Evolutionary conservation across 1,284 basidiomycete species (phyloP).

Genomic region (Hymenochaete sp.): DNA sequence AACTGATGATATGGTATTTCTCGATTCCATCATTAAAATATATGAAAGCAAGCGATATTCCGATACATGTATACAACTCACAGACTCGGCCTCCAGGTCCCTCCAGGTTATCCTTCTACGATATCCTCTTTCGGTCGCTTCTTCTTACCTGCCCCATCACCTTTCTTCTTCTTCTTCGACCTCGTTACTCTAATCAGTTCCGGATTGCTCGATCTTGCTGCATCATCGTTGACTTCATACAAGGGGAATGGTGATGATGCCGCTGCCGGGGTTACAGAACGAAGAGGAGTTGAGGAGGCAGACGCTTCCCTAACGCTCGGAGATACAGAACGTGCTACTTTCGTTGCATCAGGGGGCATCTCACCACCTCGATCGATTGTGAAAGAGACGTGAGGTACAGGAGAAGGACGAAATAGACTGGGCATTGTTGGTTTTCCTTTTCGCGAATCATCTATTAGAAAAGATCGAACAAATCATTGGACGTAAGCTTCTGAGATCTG

Average conservation of each 20-base stretch:
- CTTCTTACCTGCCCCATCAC: constrained; percentile 48
- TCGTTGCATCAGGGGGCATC: constrained; percentile 62
- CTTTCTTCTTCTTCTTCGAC: constrained; percentile 70
- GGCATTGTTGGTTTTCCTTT: constrained; percentile 26
- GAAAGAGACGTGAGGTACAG: constrained; percentile 30
- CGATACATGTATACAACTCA: no score
- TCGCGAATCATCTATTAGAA: constrained; percentile 28
- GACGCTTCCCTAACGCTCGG: constrained; percentile 21
- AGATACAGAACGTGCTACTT: constrained; percentile 21
- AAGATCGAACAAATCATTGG: constrained; percentile 12
- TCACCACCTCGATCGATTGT: constrained; percentile 75
- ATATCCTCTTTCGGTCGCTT: constrained; percentile 42
- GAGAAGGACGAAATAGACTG: constrained; percentile 10
- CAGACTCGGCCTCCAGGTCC: no score
- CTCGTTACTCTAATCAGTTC: constrained; percentile 69
- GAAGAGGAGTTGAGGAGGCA: constrained; percentile 13
- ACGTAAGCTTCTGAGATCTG: background rate
- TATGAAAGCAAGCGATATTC: no score
- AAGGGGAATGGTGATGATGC: constrained; percentile 46
- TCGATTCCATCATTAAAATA: no score
- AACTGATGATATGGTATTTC: no score
- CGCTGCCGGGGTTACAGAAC: constrained; percentile 1
- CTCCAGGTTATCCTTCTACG: no score
- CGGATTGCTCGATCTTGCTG: constrained; percentile 43
- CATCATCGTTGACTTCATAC: constrained; percentile 45